Evolutionary conservation across 2,329 filamentous ascomycete genomes (phyloP).

Genomic region (Nemania sp.): DNA sequence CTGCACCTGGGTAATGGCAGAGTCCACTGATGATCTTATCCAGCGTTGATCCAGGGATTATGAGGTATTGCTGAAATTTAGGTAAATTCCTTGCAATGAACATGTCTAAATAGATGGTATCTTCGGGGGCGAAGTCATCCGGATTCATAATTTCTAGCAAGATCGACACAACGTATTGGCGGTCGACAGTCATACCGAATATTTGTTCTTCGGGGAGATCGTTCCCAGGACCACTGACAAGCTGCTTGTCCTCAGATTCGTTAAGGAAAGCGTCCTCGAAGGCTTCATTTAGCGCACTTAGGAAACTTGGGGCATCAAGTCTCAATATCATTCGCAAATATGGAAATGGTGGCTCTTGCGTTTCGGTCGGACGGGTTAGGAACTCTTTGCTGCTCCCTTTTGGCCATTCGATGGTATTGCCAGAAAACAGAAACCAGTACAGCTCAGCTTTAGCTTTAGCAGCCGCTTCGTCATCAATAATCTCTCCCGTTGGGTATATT

Average conservation of each 20-base stretch:
- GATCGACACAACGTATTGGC: constrained; percentile 93
- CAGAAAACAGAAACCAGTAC: constrained; percentile 94
- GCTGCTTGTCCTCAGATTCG: constrained; percentile 73
- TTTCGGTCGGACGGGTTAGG: constrained; percentile 66
- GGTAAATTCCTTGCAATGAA: constrained; percentile 95
- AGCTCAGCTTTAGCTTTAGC: constrained; percentile 84
- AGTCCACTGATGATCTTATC: constrained; percentile 84
- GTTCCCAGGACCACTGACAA: constrained; percentile 63
- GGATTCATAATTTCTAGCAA: constrained; percentile 89
- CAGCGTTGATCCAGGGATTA: constrained; percentile 87
- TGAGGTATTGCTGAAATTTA: constrained; percentile 95
- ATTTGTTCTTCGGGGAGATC: constrained; percentile 74
- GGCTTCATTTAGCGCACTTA: constrained; percentile 95
- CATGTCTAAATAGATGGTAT: constrained; percentile 97
- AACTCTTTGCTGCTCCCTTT: constrained; percentile 71
- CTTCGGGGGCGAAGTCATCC: constrained; percentile 78
- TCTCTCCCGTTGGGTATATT: constrained; percentile 87
- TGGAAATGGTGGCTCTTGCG: constrained; percentile 80
- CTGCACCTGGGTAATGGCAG: constrained; percentile 83
- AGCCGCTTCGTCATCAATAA: constrained; percentile 78
- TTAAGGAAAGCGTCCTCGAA: constrained; percentile 97
- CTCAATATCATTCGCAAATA: constrained; percentile 86
- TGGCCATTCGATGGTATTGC: constrained; percentile 81
- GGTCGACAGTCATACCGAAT: constrained; percentile 79
- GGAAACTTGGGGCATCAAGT: constrained; percentile 90